Percentiles rank a stretch among this genome's conserved stretches.
phyloP scores from a whole-genome alignment of 768 basidiomycete species.

The Suillus cothurnatus region DNA sequence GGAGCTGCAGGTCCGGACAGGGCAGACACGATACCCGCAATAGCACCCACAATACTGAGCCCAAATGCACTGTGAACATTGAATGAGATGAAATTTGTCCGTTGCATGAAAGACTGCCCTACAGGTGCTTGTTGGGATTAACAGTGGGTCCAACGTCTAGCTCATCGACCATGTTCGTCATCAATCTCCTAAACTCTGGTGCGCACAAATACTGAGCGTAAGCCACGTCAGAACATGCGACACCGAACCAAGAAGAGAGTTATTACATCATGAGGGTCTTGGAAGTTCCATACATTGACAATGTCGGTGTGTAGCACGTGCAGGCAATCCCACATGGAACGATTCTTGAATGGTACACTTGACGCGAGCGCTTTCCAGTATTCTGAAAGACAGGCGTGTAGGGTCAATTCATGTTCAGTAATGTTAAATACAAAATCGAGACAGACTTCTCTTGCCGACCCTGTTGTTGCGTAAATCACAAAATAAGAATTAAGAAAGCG shows the following conservation, averaged over 20 bases:
- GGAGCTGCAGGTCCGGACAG: neutral
- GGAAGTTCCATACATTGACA: slow-evolving; percentile 22
- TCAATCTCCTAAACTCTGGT: neutral
- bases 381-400: slow-evolving; percentile 8
- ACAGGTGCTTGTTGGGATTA: neutral
- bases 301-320: slow-evolving; percentile 23
- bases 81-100: neutral
- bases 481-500: neutral
- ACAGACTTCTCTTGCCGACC: slow-evolving; percentile 11
- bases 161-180: slow-evolving; percentile 1
- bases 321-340: slow-evolving; percentile 9
- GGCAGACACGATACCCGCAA: neutral
- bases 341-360: slow-evolving; percentile 11
- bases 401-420: neutral
- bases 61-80: neutral
- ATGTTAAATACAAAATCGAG: slow-evolving; percentile 6
- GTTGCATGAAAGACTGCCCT: neutral
- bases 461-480: neutral
- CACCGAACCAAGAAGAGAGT: neutral
- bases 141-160: neutral
- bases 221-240: neutral
- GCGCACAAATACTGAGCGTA: neutral
- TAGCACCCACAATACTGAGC: neutral
- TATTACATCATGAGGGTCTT: slow-evolving; percentile 6
- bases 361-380: slow-evolving; percentile 22